Conservation (phyloP, 2,329 filamentous ascomycete genomes). For the Leptodontidium sp. region DNA sequence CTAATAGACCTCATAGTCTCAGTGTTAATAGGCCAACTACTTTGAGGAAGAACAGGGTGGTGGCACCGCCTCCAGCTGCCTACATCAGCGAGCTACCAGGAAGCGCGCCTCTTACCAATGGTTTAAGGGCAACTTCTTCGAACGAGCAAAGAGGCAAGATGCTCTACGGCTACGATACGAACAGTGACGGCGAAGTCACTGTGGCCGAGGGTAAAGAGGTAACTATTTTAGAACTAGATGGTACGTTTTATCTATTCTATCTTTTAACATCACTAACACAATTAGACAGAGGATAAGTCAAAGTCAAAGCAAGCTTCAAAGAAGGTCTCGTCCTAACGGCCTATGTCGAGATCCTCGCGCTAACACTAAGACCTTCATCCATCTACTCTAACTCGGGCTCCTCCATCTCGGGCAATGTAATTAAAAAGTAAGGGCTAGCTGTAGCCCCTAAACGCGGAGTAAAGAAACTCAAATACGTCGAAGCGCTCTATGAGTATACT, state of each 20-base stretch:
- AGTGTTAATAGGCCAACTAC: slow-evolving; percentile 36
- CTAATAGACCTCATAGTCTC: slow-evolving; percentile 46
- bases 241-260: slow-evolving; percentile 59
- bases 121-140: slow-evolving; percentile 43
- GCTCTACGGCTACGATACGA: slow-evolving; percentile 86
- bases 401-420: slow-evolving; percentile 63
- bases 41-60: slow-evolving; percentile 71
- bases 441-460: slow-evolving; percentile 90
- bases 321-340: slow-evolving; percentile 88
- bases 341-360: slow-evolving; percentile 76
- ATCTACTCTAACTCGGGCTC: slow-evolving; percentile 81
- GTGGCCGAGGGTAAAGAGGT: slow-evolving; percentile 83
- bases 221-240: slow-evolving; percentile 82
- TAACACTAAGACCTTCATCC: slow-evolving; percentile 69
- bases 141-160: slow-evolving; percentile 80
- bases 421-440: slow-evolving; percentile 55
- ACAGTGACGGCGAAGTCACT: slow-evolving; percentile 80
- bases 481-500: slow-evolving; percentile 91
- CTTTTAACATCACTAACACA: slow-evolving; percentile 43
- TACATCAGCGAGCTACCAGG: slow-evolving; percentile 77
- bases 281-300: slow-evolving; percentile 92
- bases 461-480: slow-evolving; percentile 93
- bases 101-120: slow-evolving; percentile 53
- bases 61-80: slow-evolving; percentile 85
- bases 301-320: slow-evolving; percentile 76